These are phyloP conservation scores for Sporodiniella umbellata DNA, from an alignment of 371 early-diverging fungal genomes.

Conservation along the genomic window DNA sequence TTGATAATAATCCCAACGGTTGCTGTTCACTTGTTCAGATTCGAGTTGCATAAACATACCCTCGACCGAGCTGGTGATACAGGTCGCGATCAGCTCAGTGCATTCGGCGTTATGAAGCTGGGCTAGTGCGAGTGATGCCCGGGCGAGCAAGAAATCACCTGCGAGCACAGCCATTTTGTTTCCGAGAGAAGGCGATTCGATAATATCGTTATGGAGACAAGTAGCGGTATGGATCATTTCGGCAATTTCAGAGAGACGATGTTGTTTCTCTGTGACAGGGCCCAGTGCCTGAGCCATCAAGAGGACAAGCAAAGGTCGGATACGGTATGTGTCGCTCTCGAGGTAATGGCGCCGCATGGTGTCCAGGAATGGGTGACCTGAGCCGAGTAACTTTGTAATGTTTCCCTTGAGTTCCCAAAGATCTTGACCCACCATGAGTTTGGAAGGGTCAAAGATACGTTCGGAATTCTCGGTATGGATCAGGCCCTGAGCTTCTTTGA, in stretches of 20 bases:
- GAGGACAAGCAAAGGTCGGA: conserved; percentile 89
- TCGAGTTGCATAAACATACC: conserved; percentile 96
- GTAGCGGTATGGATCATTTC: conserved; percentile 98
- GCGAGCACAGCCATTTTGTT: conserved; percentile 97
- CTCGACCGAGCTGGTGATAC: conserved; percentile 91
- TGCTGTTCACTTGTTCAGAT: conserved; percentile 64
- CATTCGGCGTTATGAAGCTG: conserved; percentile 85
- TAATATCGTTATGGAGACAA: conserved; percentile 94
- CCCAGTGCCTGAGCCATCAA: conserved; percentile 90
- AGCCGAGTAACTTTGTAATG: conserved; percentile 75
- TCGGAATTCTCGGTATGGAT: conserved; percentile 40
- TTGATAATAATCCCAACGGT: conserved; percentile 74
- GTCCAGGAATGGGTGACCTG: conserved; percentile 84
- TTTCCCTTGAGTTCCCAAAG: conserved; percentile 82
- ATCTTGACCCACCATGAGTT: conserved; percentile 77
- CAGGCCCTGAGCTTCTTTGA: conserved; percentile 49
- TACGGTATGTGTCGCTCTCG: conserved; percentile 82
- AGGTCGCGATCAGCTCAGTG: conserved; percentile 89
- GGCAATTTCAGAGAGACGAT: conserved; percentile 91
- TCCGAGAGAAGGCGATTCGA: conserved; percentile 86
- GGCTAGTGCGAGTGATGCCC: conserved; percentile 90
- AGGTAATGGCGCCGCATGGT: conserved; percentile 91
- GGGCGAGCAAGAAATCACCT: conserved; percentile 91
- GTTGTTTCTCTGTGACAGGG: conserved; percentile 75
- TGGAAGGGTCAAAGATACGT: conserved; percentile 51